phyloP scores from a whole-genome alignment of 495 filamentous ascomycete species.

The Tuber aestivum region DNA sequence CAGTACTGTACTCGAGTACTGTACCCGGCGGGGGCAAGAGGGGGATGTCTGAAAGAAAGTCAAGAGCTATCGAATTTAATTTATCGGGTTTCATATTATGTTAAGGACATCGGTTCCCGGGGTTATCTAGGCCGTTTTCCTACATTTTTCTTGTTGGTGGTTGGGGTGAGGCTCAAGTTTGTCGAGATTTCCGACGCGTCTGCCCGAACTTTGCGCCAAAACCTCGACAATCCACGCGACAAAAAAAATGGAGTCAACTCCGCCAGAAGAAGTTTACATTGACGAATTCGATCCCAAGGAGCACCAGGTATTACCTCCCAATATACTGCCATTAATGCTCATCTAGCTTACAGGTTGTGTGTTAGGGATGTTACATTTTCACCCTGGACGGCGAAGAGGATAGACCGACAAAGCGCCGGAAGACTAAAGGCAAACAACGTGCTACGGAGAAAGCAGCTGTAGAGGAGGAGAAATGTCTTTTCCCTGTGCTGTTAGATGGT shows the following conservation, averaged over 20 bases:
- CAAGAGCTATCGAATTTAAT: not conserved
- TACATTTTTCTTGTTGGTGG: not conserved
- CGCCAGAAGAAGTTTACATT: constrained; percentile 29
- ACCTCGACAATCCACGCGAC: constrained; percentile 17
- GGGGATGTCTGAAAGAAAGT: not conserved
- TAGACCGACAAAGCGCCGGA: constrained; percentile 60
- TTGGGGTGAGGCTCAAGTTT: not conserved
- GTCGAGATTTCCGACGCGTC: not conserved
- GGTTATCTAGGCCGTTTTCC: not conserved
- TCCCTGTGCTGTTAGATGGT: constrained; percentile 60
- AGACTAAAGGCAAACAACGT: constrained; percentile 32
- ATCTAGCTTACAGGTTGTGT: constrained; percentile 14
- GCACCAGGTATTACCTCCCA: constrained; percentile 47
- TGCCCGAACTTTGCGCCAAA: not conserved
- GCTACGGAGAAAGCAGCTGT: constrained; percentile 46
- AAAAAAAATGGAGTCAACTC: constrained; percentile 18
- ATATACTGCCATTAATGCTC: constrained; percentile 13
- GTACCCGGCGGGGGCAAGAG: not conserved
- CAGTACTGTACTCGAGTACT: not conserved
- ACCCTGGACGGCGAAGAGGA: constrained; percentile 48
- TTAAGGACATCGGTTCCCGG: not conserved
- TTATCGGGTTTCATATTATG: not conserved
- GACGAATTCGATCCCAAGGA: constrained; percentile 45
- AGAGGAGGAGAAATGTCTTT: constrained; percentile 43
- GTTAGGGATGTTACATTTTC: constrained; percentile 67